Base-by-base conservation (phyloP, 2,329 filamentous ascomycete genomes). In the Aspergillus sp. region DNA sequence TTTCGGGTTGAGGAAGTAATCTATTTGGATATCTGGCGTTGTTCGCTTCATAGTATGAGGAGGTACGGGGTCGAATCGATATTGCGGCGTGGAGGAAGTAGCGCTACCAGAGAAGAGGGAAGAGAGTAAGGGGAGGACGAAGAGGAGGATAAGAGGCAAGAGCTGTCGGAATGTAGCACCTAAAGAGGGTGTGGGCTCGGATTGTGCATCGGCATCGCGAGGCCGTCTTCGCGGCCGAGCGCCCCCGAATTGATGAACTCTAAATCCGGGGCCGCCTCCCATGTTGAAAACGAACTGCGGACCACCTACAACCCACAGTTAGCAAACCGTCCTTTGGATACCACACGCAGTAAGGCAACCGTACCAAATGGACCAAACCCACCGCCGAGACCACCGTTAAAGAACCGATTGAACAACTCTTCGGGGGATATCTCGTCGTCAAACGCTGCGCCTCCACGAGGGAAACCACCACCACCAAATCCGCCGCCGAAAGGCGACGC, bases 381-480 rank as follows among this genome's bases (percentile, higher is more conserved):
- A 67, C 82, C 80, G 40, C 76, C 76, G 64, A 75, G 71, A 8
- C 82, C 88, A 43, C 90, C 92, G 48, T 91, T 91, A 79, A 99
- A 99, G 83, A 99, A 99, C 62, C 93, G 87, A 72, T 93, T 88
- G 79, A 99, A 99, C 81, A 99, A 85, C 76, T 99, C 95, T 76
- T 99, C 95, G 0, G 95, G 93, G 55, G 90, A 96, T 67, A 99
- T 90, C 73, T 98, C 93, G 60, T 95, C 92, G 55, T 95, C 90
- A 76, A 90, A 96, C 81, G 88, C 87, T 15, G 84, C 80, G 27
- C 80, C 81, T 39, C 83, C 81, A 54, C 75, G 71, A 9, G 76
- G 76, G 65, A 79, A 79, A 40, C 82, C 83, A 43, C 82, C 84
- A 21, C 73, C 72, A 15, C 72, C 66, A 56, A 78, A 78, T 4